Conservation (phyloP, 2,329 filamentous ascomycete genomes). For the Thelonectria rubi region DNA sequence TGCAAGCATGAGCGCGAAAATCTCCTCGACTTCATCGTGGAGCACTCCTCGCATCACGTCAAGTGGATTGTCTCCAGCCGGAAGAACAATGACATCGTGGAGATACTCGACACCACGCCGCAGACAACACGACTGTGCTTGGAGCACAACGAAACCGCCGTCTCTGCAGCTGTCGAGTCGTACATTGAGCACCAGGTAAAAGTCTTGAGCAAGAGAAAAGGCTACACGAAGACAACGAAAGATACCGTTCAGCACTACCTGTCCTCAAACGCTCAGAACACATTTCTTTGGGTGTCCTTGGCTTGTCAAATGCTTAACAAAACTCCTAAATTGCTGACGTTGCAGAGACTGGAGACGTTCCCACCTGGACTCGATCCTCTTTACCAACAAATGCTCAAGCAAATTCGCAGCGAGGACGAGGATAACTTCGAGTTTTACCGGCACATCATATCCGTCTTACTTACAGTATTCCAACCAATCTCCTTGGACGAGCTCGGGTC, state of each 20-base stretch:
- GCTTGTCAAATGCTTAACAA: conserved; percentile 1
- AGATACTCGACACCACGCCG: conserved; percentile 27
- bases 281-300: conserved; percentile 13
- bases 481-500: neutral
- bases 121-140: conserved; percentile 45
- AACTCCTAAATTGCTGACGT: no score
- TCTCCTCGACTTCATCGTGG: no score
- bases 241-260: neutral
- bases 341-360: neutral
- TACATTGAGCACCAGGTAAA: conserved; percentile 51
- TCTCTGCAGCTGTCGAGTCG: conserved; percentile 47
- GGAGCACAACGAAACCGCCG: conserved; percentile 48
- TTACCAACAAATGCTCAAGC: conserved; percentile 9
- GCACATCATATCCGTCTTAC: neutral
- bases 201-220: conserved; percentile 34
- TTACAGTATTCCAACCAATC: conserved; percentile 1
- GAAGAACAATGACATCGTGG: conserved; percentile 1
- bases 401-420: neutral
- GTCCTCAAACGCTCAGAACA: neutral
- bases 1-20: no score
- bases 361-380: neutral
- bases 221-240: neutral
- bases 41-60: neutral
- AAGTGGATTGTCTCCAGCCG: conserved; percentile 19
- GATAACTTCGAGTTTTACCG: neutral